Conservation (phyloP, 345 rosid species). For the Eucalyptus pauciflora region DNA sequence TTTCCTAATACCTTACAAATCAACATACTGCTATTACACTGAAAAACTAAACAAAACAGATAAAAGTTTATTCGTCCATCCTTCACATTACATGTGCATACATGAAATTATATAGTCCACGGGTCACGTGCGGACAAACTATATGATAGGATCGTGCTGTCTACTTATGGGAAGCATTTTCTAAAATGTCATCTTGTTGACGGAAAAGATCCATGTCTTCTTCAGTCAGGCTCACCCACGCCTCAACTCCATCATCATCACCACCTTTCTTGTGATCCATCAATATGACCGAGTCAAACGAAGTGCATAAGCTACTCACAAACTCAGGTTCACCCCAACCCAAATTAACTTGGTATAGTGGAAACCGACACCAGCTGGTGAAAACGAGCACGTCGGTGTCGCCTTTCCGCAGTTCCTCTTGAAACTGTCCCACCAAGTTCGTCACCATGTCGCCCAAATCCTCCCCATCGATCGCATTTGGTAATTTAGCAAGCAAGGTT, state of each 20-base stretch:
- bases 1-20: background rate
- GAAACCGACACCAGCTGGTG: background rate
- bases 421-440: background rate
- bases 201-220: background rate
- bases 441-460: background rate
- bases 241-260: conserved; percentile 16
- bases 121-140: background rate
- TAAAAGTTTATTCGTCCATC: background rate
- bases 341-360: background rate
- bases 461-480: background rate
- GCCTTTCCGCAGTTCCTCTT: background rate
- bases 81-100: background rate
- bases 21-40: background rate
- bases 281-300: background rate
- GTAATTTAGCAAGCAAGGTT: background rate
- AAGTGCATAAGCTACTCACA: background rate
- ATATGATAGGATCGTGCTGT: background rate
- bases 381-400: background rate
- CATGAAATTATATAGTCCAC: background rate
- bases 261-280: background rate
- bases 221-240: conserved; percentile 25
- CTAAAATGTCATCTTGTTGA: background rate
- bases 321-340: background rate
- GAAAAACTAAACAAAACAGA: background rate
- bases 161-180: background rate